Evolutionary conservation across 441 rosid species (phyloP).

Genomic region (Adansonia rubrostipa): DNA sequence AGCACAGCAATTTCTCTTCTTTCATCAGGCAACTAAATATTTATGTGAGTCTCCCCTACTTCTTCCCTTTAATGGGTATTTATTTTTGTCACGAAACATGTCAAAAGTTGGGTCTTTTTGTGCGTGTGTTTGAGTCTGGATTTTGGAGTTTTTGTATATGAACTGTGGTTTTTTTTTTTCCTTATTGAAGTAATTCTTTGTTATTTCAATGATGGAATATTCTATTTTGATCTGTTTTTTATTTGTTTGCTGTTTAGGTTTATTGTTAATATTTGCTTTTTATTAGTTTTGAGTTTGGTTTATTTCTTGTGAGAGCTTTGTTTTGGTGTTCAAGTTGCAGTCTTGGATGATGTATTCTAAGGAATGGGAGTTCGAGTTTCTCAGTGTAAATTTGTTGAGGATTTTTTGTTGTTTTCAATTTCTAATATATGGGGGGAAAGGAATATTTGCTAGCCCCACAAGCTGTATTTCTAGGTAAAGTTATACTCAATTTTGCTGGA

Average conservation of each 20-base stretch:
- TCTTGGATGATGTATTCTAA: neutral
- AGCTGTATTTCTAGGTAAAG: neutral
- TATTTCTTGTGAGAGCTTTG: neutral
- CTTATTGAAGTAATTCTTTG: neutral
- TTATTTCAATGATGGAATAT: neutral
- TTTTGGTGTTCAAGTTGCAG: neutral
- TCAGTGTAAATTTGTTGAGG: neutral
- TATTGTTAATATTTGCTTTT: neutral
- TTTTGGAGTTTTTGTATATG: neutral
- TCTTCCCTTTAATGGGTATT: slow-evolving; percentile 18
- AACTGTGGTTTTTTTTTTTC: neutral
- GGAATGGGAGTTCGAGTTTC: neutral
- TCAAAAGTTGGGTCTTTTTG: neutral
- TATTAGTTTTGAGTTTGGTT: neutral
- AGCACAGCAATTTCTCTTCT: slow-evolving; percentile 85
- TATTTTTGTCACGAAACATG: slow-evolving; percentile 10
- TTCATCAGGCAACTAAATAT: slow-evolving; percentile 93
- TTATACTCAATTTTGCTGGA: neutral
- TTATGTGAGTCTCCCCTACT: slow-evolving; percentile 55
- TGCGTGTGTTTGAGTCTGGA: neutral
- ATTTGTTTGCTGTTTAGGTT: neutral
- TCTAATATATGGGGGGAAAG: neutral
- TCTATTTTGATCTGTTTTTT: neutral
- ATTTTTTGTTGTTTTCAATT: neutral
- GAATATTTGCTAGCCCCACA: neutral